Evolutionary conservation across 768 basidiomycete genomes (phyloP), one percentile per base, ranked within the genome.

Genomic region (Amanita phalloides): DNA sequence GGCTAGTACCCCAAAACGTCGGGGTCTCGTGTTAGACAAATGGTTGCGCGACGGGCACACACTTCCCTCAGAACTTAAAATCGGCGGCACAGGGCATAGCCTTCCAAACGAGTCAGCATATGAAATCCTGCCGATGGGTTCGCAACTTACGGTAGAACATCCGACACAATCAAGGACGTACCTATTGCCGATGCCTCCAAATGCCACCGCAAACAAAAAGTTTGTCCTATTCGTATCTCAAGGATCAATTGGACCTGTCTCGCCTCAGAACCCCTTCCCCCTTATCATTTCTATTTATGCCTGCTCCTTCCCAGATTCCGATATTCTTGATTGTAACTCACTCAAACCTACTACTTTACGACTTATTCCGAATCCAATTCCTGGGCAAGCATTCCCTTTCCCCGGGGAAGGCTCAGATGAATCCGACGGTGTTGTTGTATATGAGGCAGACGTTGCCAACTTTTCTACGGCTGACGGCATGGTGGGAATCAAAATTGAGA

Each of bases 401-500:
- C 83, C 86, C 11, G 64, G 77, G 13, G 81, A 84, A 63, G 87
- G 87, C 0, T 63, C 76, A 0, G 84, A 86, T 48, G 86, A 90
- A 61, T 84, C 82, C 7, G 86, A 88, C 52, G 86, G 85, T 0
- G 69, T 84, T 1, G 82, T 82, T 3, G 65, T 82, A 23, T 87
- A 77, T 58, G 81, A 84, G 59, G 75, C 73, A 8, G 64, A 71
- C 37, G 39, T 83, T 38, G 50, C 55, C 14, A 36, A 53, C 21
- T 30, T 53, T 32, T 10, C 35, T 17, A 55, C 51, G 26, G 54
- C 55, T 45, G 56, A 36, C 30, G 39, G 35, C 4, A 79, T 75
- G 73, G 62, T 90, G 4, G 84, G 74, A 1, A 68, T 90, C 37
- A 66, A 61, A 25, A 59, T 84, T 21, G 72, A 79, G 10, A 63